These are phyloP conservation scores for Cryptococcus floricola DNA, from an alignment of 1,284 basidiomycete genomes.

Conservation along the genomic window DNA sequence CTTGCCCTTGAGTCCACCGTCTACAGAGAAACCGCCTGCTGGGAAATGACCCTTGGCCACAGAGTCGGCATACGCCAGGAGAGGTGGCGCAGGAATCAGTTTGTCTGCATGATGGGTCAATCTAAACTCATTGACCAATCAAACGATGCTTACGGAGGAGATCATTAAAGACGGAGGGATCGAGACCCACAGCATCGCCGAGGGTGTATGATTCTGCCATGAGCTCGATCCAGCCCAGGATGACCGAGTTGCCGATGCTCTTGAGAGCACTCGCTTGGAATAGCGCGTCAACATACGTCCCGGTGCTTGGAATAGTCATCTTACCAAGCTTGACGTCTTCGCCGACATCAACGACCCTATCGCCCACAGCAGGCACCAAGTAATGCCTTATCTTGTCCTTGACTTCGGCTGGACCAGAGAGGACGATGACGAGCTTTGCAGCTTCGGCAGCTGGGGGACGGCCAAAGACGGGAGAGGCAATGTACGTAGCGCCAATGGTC, in stretches of 20 bases:
- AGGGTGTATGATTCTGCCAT: conserved; percentile 39
- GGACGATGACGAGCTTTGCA: conserved; percentile 29
- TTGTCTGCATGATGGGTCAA: conserved; percentile 14
- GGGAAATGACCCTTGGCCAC: conserved; percentile 35
- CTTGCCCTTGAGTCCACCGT: conserved; percentile 39
- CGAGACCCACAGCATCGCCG: conserved; percentile 31
- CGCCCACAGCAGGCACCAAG: conserved; percentile 19
- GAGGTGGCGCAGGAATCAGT: conserved; percentile 37
- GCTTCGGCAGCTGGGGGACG: conserved; percentile 30
- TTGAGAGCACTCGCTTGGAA: conserved; percentile 32
- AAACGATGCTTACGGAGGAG: conserved; percentile 8
- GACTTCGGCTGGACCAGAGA: conserved; percentile 21
- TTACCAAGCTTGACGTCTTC: conserved; percentile 35
- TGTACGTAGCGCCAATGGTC: conserved; percentile 21
- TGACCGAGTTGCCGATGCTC: conserved; percentile 38
- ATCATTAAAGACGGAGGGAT: conserved; percentile 14
- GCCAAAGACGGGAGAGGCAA: conserved; percentile 36
- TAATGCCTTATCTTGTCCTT: conserved; percentile 21
- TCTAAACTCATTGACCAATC: too few relatives aligned
- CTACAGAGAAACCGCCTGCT: conserved; percentile 31
- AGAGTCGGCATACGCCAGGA: conserved; percentile 38
- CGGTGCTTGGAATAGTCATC: background rate
- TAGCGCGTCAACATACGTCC: background rate
- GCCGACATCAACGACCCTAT: conserved; percentile 31
- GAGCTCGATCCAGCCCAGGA: conserved; percentile 40